Percentiles rank a stretch among this genome's conserved stretches.
These are phyloP conservation scores for Closterium sp. DNA, from an alignment of 139 green algal species.

Conservation along the genomic window DNA sequence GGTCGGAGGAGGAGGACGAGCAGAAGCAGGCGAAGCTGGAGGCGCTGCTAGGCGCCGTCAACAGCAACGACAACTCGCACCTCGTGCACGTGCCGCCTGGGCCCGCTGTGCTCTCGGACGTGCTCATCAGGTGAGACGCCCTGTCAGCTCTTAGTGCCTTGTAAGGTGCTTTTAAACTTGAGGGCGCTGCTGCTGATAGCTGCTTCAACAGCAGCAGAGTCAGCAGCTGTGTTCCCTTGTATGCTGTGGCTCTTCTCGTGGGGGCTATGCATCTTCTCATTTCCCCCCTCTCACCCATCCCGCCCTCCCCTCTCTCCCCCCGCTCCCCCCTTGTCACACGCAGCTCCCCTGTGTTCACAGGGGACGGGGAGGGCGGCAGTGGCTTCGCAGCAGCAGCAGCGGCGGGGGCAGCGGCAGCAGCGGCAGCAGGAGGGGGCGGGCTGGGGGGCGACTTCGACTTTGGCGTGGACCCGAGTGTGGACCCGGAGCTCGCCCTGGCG, in stretches of 20 bases:
- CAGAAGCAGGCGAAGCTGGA: constrained; percentile 83
- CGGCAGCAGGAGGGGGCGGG: constrained; percentile 20
- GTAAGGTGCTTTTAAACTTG: too few species aligned
- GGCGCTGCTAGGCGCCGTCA: constrained; percentile 87
- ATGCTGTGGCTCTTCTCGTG: too few species aligned
- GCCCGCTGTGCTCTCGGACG: constrained; percentile 45
- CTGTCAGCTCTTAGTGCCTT: neutral
- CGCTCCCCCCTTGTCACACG: neutral
- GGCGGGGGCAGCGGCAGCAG: constrained; percentile 44
- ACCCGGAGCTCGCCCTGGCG: constrained; percentile 92
- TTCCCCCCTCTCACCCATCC: neutral
- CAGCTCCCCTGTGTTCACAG: constrained; percentile 87
- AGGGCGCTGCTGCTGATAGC: too few species aligned
- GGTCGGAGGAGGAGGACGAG: constrained; percentile 44
- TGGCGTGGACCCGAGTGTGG: constrained; percentile 94
- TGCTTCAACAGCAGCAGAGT: too few species aligned
- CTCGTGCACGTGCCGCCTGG: constrained; percentile 83
- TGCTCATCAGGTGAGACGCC: constrained; percentile 75
- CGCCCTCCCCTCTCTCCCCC: too few species aligned
- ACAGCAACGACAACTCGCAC: constrained; percentile 91
- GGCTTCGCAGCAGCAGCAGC: constrained; percentile 58
- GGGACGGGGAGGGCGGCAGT: constrained; percentile 55
- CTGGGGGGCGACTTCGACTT: constrained; percentile 79
- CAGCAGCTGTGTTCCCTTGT: too few species aligned
- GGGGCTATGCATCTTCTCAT: too few species aligned